Conservation (phyloP, 805 yeast genomes). For the Jamesozyma rosinii region DNA sequence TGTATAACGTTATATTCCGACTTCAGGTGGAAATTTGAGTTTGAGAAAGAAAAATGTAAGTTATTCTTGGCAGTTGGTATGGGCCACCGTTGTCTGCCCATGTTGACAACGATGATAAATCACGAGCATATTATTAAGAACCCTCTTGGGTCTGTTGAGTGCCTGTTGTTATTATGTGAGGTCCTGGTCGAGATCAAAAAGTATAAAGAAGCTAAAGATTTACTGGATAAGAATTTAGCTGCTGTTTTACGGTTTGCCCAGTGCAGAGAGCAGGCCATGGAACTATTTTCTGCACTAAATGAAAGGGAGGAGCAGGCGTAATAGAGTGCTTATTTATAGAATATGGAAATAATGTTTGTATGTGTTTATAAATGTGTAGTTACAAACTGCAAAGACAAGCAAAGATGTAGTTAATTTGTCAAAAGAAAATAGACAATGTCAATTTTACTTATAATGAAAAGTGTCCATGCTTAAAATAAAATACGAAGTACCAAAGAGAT, state of each 20-base stretch:
- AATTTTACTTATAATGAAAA: background rate
- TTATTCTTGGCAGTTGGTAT: slow-evolving; percentile 34
- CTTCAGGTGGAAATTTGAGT: slow-evolving; percentile 23
- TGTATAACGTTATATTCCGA: slow-evolving; percentile 23
- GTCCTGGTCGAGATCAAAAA: slow-evolving; percentile 37
- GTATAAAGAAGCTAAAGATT: slow-evolving; percentile 29
- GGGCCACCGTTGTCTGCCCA: slow-evolving; percentile 43
- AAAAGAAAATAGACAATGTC: background rate
- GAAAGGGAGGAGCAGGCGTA: no score
- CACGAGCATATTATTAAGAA: slow-evolving; percentile 41
- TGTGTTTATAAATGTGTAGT: background rate
- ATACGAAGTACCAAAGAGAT: no score
- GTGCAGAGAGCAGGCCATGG: background rate
- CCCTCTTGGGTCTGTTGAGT: slow-evolving; percentile 37
- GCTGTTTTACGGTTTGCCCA: slow-evolving; percentile 5
- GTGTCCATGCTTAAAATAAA: background rate
- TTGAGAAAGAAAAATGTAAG: slow-evolving; percentile 18
- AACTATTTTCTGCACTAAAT: background rate
- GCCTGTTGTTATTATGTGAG: slow-evolving; percentile 38
- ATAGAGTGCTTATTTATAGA: no score
- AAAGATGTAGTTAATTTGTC: no score
- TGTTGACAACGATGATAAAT: slow-evolving; percentile 41
- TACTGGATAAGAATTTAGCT: slow-evolving; percentile 6
- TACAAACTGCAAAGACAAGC: background rate
- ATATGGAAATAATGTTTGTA: background rate